A percentile compares a stretch with the other conserved stretches of the same genome.
Conservation (phyloP, 2,329 filamentous ascomycete species). For the Ophiostoma ulmi region DNA sequence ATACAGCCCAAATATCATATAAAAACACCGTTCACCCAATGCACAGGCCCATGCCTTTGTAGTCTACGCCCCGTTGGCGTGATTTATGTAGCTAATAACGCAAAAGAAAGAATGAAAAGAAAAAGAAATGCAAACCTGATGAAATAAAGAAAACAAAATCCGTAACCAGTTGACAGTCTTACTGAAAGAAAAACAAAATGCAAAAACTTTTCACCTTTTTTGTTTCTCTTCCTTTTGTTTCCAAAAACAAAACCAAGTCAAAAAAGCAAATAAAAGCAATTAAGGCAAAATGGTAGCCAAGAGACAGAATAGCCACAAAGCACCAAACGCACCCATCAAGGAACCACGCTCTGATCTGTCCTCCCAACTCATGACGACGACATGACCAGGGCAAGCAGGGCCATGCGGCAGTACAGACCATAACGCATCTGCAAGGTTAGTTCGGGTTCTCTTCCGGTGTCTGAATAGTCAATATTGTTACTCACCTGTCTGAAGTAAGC, state of each 20-base stretch:
- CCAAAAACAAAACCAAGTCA: slow-evolving; percentile 10
- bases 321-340: background rate
- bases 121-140: slow-evolving; percentile 15
- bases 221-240: slow-evolving; percentile 4
- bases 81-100: slow-evolving; percentile 22
- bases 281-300: slow-evolving; percentile 1
- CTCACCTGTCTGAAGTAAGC: slow-evolving; percentile 99
- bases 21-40: slow-evolving; percentile 26
- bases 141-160: background rate
- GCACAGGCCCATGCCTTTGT: slow-evolving; percentile 21
- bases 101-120: slow-evolving; percentile 17
- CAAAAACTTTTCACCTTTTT: slow-evolving; percentile 22
- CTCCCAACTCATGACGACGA: slow-evolving; percentile 36
- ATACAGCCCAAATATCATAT: slow-evolving; percentile 22
- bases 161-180: background rate
- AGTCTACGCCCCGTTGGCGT: slow-evolving; percentile 27
- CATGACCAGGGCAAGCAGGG: slow-evolving; percentile 90
- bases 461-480: slow-evolving; percentile 29
- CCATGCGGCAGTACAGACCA: slow-evolving; percentile 97
- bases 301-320: background rate
- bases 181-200: slow-evolving; percentile 14
- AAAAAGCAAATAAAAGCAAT: background rate
- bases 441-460: background rate
- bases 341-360: slow-evolving; percentile 15
- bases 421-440: slow-evolving; percentile 72